A percentile compares a stretch with the other conserved stretches of the same genome.
Evolutionary conservation across 1,284 basidiomycete species (phyloP).

Genomic region (Amylostereum chailletii): DNA sequence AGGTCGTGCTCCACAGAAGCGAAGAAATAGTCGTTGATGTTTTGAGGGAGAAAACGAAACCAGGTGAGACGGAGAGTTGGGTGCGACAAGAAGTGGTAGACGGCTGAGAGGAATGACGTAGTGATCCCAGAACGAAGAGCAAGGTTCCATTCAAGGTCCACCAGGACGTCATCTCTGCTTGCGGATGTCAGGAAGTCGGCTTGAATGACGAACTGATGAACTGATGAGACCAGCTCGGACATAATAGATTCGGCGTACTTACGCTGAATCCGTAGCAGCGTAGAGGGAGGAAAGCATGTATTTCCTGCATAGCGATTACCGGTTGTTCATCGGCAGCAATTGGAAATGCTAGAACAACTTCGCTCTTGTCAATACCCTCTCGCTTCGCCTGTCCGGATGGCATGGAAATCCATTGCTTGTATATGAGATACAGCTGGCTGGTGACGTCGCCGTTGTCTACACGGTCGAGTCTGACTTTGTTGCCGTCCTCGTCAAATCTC

Average conservation of each 20-base stretch:
- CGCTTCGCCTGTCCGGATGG: conserved; percentile 6
- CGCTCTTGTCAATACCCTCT: conserved; percentile 8
- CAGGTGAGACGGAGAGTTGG: conserved; percentile 10
- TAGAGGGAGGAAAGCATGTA: conserved; percentile 16
- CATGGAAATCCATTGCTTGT: neutral
- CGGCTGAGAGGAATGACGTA: conserved; percentile 8
- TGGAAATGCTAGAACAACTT: conserved; percentile 18
- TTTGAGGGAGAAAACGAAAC: conserved; percentile 13
- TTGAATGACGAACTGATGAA: conserved; percentile 16
- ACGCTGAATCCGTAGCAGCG: conserved; percentile 14
- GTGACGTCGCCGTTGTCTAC: neutral
- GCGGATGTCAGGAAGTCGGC: conserved; percentile 17
- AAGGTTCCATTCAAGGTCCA: conserved; percentile 11
- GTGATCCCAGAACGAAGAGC: conserved; percentile 9
- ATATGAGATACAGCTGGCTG: conserved; percentile 3
- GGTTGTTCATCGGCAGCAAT: conserved; percentile 8
- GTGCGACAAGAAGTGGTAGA: conserved; percentile 7
- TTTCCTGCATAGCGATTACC: conserved; percentile 8
- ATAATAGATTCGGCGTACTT: neutral
- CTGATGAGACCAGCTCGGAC: neutral
- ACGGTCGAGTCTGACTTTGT: conserved; percentile 3
- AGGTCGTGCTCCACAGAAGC: conserved; percentile 4
- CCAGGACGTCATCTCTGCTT: conserved; percentile 15
- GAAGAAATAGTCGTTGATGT: conserved; percentile 10
- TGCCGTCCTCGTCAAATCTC: conserved; percentile 1